Evolutionary conservation across 2,329 filamentous ascomycete genomes (phyloP), one percentile per base, ranked within the genome.

Genomic region (Hypoxylon rubiginosum): DNA sequence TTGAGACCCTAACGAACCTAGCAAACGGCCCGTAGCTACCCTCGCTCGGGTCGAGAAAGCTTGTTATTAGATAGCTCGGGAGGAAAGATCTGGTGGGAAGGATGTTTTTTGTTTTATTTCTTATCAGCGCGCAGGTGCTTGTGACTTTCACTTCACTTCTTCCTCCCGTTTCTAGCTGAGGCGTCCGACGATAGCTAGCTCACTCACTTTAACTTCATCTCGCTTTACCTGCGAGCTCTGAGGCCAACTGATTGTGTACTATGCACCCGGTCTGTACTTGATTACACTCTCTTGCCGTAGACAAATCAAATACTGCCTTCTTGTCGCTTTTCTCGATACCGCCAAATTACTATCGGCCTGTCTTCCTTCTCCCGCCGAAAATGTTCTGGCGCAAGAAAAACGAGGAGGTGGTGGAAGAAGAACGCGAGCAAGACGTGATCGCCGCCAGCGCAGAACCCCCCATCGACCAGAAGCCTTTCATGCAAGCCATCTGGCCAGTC

Each of bases 401-500:
- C 43, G 62, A 68, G 28, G 71, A 71, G 21, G 57, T 55, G 32
- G 62, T 52, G 48, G 53, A 54, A 32, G 69, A 70, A n/a, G 17
- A 64, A 45, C 39, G n/a, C 39, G 39, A 43, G n/a, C 39, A 41
- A 41, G 7, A 41, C n/a, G 36, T 41, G n/a, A 13, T 41, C 6
- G 49, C 60, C 36, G 50, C 50, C n/a, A n/a, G n/a, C n/a, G n/a
- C n/a, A 28, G 51, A 43, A 17, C 73, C 68, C 21, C 66, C 72
- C 11, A 71, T 74, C 55, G 71, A 73, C 54, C 69, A 73, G 67
- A 76, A 75, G 60, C 74, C 75, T 1, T 78, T 78, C 60, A 59
- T 62, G 55, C 69, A 76, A 34, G 71, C 73, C 4, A 77, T 82
- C 19, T 75, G 86, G 85, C 93, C 94, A 13, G 91, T 93, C 0